Evolutionary conservation across 768 basidiomycete genomes (phyloP).

Genomic region (Coprinopsis strossmayeri): DNA sequence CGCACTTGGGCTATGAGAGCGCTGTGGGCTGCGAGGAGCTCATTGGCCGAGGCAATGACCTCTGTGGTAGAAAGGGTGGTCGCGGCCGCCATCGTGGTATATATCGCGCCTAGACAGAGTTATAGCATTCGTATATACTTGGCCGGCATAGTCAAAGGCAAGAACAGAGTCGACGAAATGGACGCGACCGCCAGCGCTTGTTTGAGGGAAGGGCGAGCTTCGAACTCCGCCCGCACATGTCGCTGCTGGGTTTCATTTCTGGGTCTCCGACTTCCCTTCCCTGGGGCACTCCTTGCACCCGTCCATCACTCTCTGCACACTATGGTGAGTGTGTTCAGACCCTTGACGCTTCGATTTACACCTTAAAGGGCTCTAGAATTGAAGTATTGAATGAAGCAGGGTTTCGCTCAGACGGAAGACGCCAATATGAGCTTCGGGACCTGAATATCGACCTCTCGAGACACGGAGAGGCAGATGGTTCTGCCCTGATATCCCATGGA

Average conservation of each 20-base stretch:
- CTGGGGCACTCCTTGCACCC: too few relatives aligned
- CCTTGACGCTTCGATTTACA: background rate
- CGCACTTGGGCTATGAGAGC: conserved; percentile 54
- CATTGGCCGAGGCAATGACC: conserved; percentile 56
- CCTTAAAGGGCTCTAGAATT: conserved; percentile 39
- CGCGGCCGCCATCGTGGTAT: background rate
- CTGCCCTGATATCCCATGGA: conserved; percentile 79
- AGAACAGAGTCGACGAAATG: too few relatives aligned
- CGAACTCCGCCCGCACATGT: too few relatives aligned
- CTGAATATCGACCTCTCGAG: conserved; percentile 73
- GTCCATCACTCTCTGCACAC: too few relatives aligned
- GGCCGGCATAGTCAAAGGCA: too few relatives aligned
- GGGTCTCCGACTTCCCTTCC: too few relatives aligned
- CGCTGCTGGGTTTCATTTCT: too few relatives aligned
- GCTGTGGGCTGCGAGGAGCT: conserved; percentile 54
- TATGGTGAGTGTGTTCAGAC: too few relatives aligned
- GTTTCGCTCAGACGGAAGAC: conserved; percentile 86
- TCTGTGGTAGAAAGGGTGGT: conserved; percentile 33
- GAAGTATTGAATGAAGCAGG: conserved; percentile 83
- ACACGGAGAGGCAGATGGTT: conserved; percentile 78
- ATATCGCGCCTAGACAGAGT: background rate
- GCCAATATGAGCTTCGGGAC: conserved; percentile 87
- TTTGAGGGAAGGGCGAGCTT: too few relatives aligned
- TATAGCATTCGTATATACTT: too few relatives aligned
- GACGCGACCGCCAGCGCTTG: too few relatives aligned